Evolutionary conservation across 163 green algal genomes (phyloP), one percentile per base, ranked within the genome.

Genomic region (Scenedesmus sp.): DNA sequence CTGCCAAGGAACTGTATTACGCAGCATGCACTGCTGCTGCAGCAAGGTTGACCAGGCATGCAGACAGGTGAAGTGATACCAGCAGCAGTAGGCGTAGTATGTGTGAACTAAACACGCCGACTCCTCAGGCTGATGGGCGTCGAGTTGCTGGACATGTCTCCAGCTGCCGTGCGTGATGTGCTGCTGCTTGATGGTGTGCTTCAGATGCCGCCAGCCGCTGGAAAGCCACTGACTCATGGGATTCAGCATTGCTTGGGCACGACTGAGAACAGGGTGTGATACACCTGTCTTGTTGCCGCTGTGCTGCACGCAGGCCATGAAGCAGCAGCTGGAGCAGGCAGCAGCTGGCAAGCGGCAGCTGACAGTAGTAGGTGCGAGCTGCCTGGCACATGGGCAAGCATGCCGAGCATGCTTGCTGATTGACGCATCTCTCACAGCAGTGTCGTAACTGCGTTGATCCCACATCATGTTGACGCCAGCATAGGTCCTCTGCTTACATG

Each of bases 281-380:
- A 13, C 66, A 26, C 66, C 6, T 15, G 3, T 1, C 6, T 79
- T 2, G 9, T 59, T 59, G 77, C 46, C 3, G 23, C 67, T n/a
- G 82, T n/a, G 52, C 64, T 88, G 57, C 20, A 16, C 64, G 56
- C 94, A 97, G 95, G 94, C 81, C 0, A 95, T 96, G 88, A 91
- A 93, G 13, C 46, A 90, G 52, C 92, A 95, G 46, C 84, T 98
- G 54, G 79, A 95, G 20, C 92, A 94, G 46, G 96, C 95, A 16
- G 91, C 91, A 87, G 90, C 90, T 56, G 93, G 93, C 0, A 84
- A 91, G 54, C 90, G 94, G 54, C 90, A 60, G 59, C 88, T 97
- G 8, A 93, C 94, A 10, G 96, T 94, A 15, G n/a, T 96, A 52
- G 94, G 92, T 96, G 82, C 3, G 57, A 64, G 3, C 52, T 4